phyloP scores from a whole-genome alignment of 1,139 yeast genomes.

The Lodderomyces beijingensis region DNA sequence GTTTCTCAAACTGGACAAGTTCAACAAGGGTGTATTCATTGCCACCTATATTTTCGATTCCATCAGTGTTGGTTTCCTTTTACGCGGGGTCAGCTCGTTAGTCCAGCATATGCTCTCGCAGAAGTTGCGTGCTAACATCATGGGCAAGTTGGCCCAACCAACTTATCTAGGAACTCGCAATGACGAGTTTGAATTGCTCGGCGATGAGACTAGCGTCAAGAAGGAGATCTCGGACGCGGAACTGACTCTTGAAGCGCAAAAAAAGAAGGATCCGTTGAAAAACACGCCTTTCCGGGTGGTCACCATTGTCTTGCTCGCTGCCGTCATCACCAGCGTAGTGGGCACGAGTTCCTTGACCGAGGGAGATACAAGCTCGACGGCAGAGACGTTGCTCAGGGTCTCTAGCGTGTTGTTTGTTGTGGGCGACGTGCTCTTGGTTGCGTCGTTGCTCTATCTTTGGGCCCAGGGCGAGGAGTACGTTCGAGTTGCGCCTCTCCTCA shows the following conservation, averaged over 20 bases:
- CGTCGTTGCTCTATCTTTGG: constrained; percentile 4
- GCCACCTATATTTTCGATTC: constrained; percentile 13
- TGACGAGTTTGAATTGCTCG: not conserved
- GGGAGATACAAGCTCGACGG: constrained; percentile 4
- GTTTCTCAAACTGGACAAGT: constrained; percentile 7
- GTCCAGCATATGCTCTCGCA: constrained; percentile 7
- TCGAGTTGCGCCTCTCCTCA: constrained; percentile 7
- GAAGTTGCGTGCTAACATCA: not conserved
- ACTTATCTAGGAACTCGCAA: not conserved
- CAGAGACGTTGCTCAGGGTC: constrained; percentile 7
- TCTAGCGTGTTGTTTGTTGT: constrained; percentile 10
- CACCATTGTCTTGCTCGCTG: constrained; percentile 10
- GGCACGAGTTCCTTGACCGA: constrained; percentile 8
- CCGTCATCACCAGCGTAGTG: constrained; percentile 8
- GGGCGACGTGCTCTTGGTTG: constrained; percentile 9
- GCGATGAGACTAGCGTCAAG: constrained; percentile 1
- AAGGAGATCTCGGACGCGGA: not conserved
- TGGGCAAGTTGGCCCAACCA: not conserved
- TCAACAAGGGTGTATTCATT: constrained; percentile 10
- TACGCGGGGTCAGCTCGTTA: constrained; percentile 10
- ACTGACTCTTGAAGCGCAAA: too few species aligned
- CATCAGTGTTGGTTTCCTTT: constrained; percentile 11
- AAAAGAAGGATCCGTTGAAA: not conserved
- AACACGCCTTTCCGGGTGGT: constrained; percentile 10
- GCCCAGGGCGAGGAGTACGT: constrained; percentile 1